A percentile compares a stretch with the other conserved stretches of the same genome.
Evolutionary conservation across 108 stramenopile species (phyloP).

Genomic region (Aurantiochytrium sp.): DNA sequence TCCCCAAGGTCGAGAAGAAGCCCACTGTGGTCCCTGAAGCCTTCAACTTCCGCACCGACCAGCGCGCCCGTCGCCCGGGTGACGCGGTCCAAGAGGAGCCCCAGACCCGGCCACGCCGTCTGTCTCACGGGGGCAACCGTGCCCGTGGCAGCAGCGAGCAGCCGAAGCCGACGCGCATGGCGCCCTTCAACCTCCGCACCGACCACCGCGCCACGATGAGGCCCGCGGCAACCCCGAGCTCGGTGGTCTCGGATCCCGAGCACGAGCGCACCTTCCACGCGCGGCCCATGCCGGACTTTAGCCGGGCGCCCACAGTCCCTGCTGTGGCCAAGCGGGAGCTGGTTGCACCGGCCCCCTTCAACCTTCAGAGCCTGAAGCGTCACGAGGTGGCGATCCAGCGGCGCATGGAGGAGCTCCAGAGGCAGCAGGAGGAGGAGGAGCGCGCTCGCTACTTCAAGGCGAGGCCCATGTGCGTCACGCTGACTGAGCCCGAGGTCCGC

Average conservation of each 20-base stretch:
- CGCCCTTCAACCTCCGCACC: neutral
- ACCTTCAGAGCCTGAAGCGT: neutral
- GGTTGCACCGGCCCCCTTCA: neutral
- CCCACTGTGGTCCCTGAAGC: neutral
- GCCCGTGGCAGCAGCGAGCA: neutral
- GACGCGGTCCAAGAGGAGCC: no score
- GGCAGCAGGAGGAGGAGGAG: conserved; percentile 16
- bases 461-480: neutral
- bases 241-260: neutral
- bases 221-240: neutral
- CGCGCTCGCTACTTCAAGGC: conserved; percentile 13
- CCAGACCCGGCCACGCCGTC: neutral
- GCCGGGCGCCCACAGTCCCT: neutral
- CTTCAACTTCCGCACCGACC: neutral
- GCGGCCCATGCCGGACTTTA: neutral
- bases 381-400: neutral
- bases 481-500: neutral
- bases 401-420: neutral
- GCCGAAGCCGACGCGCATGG: neutral
- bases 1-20: conserved; percentile 29
- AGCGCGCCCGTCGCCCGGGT: neutral
- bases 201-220: neutral
- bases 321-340: neutral
- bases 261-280: neutral
- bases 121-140: neutral